Base-by-base conservation (phyloP, 495 filamentous ascomycete species). In the Podospora pseudoanserina region DNA sequence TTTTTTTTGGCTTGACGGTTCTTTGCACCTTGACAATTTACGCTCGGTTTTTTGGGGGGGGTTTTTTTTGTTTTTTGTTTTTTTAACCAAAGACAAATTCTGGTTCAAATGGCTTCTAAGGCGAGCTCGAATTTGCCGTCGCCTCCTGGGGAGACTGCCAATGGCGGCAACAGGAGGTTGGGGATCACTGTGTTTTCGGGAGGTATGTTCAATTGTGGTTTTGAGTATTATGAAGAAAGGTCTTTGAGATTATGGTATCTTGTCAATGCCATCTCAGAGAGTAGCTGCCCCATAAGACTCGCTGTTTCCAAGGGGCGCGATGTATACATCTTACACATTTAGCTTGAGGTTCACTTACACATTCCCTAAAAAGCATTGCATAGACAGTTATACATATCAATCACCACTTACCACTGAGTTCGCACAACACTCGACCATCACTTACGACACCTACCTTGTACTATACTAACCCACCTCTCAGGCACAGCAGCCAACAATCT, bases 401-500 rank as follows among this genome's bases (percentile, higher is more conserved):
- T 18, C 39, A 49, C 2, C 6, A 13, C 39, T 13, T 49, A 49
- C 39, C 39, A 0, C 20, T 59, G 26, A 20, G 56, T 18, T 15
- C 26, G 19, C 19, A 59, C 6, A 59, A 59, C 11, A 16, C 30
- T 19, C 32, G 13, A 32, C 60, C 34, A 5, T 19, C 26, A 30
- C 27, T 60, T 13, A 5, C 16, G 34, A 2, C 3, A 26, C 13
- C 27, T 30, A 55, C 53, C 55, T 57, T 20, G 19, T 23, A 15
- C 1, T n/a, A 34, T 34, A 23, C 60, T 58, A 49, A 67, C 23
- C 2, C 65, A 23, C 61, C 15, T 11, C 7, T 4, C 92, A 71
- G 94, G 94, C 54, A 97, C 91, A 58, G 94, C 94, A 32, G 93
- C 94, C 1, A 98, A 97, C 74, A 96, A 88, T 71, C 85, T 98